phyloP scores from a whole-genome alignment of 768 basidiomycete genomes.

The Pholiota conissans region DNA sequence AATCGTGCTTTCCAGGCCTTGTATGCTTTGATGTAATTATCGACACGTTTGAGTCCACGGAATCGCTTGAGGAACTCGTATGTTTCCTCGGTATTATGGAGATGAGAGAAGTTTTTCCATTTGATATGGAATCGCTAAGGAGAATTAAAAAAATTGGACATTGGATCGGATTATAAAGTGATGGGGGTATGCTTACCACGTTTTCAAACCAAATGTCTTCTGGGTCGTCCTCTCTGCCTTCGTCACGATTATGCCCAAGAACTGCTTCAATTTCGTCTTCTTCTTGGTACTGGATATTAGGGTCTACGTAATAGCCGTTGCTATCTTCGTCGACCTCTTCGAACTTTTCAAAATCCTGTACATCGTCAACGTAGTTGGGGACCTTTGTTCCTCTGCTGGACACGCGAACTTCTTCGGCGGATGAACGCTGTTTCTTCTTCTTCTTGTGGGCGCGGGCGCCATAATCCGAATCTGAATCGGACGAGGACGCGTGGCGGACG shows the following conservation, averaged over 20 bases:
- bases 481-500: constrained; percentile 55
- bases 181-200: constrained; percentile 53
- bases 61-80: constrained; percentile 95
- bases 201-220: constrained; percentile 88
- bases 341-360: constrained; percentile 75
- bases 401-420: constrained; percentile 74
- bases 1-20: constrained; percentile 71
- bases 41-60: constrained; percentile 94
- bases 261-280: constrained; percentile 93
- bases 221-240: constrained; percentile 70
- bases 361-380: constrained; percentile 84
- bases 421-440: constrained; percentile 66
- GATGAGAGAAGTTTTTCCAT: constrained; percentile 97
- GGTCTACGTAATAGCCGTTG: constrained; percentile 56
- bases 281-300: constrained; percentile 55
- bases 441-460: constrained; percentile 80
- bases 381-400: constrained; percentile 75
- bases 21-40: constrained; percentile 97
- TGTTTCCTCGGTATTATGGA: constrained; percentile 99
- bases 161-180: constrained; percentile 6
- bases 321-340: constrained; percentile 64
- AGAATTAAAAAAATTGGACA: constrained; percentile 19
- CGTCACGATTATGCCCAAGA: constrained; percentile 83
- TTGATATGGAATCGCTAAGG: constrained; percentile 95
- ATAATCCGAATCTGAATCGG: constrained; percentile 87